Evolutionary conservation across 116 monocot species (phyloP).

Genomic region (Iris pallida): DNA sequence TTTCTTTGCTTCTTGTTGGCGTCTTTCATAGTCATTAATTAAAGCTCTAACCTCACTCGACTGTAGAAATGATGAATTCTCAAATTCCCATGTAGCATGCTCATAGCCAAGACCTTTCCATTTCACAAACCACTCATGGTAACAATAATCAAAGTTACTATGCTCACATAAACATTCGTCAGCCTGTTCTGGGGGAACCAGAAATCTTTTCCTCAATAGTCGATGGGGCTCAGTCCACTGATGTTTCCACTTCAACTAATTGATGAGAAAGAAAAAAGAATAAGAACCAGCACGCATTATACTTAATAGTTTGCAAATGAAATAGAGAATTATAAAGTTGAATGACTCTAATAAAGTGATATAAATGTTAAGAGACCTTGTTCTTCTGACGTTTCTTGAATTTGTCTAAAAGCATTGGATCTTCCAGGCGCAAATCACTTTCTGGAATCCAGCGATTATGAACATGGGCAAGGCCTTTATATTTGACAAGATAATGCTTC

Average conservation of each 20-base stretch:
- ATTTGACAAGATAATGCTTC: slow-evolving; percentile 78
- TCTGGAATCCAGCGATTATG: slow-evolving; percentile 82
- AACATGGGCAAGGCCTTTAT: slow-evolving; percentile 69
- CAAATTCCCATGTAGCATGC: slow-evolving; percentile 83
- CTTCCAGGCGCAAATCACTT: slow-evolving; percentile 45
- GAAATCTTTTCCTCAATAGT: slow-evolving; percentile 49
- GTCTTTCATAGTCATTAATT: slow-evolving; percentile 45
- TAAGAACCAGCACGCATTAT: neutral
- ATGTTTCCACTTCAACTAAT: slow-evolving; percentile 57
- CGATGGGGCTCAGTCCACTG: slow-evolving; percentile 78
- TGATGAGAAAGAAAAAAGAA: neutral
- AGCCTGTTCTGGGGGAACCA: slow-evolving; percentile 32
- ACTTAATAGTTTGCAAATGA: neutral
- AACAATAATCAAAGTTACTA: slow-evolving; percentile 25
- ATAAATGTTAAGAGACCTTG: slow-evolving; percentile 32
- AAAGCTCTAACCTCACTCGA: slow-evolving; percentile 35
- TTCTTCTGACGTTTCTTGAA: slow-evolving; percentile 52
- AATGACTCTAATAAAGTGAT: neutral
- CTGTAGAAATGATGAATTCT: slow-evolving; percentile 43
- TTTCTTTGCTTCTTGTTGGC: slow-evolving; percentile 31
- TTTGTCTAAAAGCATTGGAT: slow-evolving; percentile 44
- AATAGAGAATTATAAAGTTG: neutral
- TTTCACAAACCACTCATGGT: slow-evolving; percentile 78
- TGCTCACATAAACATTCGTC: slow-evolving; percentile 36
- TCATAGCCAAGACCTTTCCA: slow-evolving; percentile 83